Evolutionary conservation across 768 basidiomycete genomes (phyloP), one percentile per base, ranked within the genome.

Genomic region (Termitomyces sp.): DNA sequence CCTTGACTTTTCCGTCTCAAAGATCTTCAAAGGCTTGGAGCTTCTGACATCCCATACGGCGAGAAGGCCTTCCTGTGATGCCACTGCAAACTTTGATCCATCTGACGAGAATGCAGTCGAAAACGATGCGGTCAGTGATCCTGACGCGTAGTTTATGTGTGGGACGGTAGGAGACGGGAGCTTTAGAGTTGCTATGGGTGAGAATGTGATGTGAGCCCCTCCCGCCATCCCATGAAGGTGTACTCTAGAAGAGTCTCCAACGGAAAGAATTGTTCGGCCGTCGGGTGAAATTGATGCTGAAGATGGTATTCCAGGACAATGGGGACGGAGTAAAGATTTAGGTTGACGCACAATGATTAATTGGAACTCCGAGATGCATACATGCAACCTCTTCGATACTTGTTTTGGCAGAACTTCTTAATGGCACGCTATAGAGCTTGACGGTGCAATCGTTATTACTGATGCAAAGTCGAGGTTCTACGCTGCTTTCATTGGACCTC

Each of bases 221-320:
- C 87, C 87, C 2, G 82, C 79, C 58, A 95, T 78, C 53, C 85
- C 82, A 65, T 94, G 89, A 14, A 98, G 79, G 66, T 85, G 89
- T 11, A 95, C 85, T 56, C 91, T 86, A 44, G 86, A 83, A 10
- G 93, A 94, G 67, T 98, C 94, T 23, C 95, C 94, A 0, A 95
- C 94, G 3, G 88, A 92, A 1, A 97, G 81, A 14, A 98, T 78
- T 0, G 87, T 93, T 45, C 83, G 81, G 1, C 93, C 89, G 64
- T 96, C 91, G 0, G 92, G 93, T 0, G 93, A 94, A 63, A 98
- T 81, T 9, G 94, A 94, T 4, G 91, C 92, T 95, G 63, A 53
- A 42, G 55, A 5, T 12, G 15, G 42, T 60, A 49, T 42, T 60
- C n/a, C n/a, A 57, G 45, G 52, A 41, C 50, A 12, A 60, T 28